Conservation (phyloP, 352 stramenopile species). For the Elongisporangium undulatum region DNA sequence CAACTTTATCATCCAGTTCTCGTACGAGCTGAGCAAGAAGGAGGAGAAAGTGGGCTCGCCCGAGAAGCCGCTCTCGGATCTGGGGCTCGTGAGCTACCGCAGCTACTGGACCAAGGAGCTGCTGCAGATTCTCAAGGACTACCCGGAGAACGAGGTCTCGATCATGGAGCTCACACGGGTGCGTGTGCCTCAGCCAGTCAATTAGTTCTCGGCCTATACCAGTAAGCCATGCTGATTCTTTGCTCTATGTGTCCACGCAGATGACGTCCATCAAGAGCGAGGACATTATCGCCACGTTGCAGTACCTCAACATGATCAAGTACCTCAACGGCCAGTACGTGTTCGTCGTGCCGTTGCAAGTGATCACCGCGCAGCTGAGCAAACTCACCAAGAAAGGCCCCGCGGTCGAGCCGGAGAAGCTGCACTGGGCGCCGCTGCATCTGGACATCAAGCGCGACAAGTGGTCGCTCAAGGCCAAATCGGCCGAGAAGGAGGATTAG, state of each 20-base stretch:
- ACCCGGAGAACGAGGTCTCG: slow-evolving; percentile 78
- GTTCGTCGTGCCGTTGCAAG: slow-evolving; percentile 92
- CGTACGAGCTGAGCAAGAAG: slow-evolving; percentile 98
- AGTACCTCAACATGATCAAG: slow-evolving; percentile 98
- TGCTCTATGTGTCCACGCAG: slow-evolving; percentile 13
- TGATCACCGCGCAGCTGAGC: slow-evolving; percentile 84
- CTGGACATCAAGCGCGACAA: slow-evolving; percentile 86
- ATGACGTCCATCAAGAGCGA: slow-evolving; percentile 94
- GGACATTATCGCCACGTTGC: slow-evolving; percentile 98
- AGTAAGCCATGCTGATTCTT: background rate
- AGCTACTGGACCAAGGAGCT: slow-evolving; percentile 99
- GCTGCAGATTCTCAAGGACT: slow-evolving; percentile 86
- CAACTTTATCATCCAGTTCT: slow-evolving; percentile 99
- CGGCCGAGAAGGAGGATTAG: slow-evolving; percentile 68
- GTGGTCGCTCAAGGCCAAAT: slow-evolving; percentile 79
- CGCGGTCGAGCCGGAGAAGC: slow-evolving; percentile 64
- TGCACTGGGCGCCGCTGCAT: slow-evolving; percentile 80
- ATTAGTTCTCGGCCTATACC: background rate
- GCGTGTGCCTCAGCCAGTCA: slow-evolving; percentile 48
- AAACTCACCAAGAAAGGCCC: slow-evolving; percentile 78
- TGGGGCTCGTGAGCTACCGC: slow-evolving; percentile 98
- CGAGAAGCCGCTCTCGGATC: slow-evolving; percentile 98
- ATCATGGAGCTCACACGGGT: slow-evolving; percentile 95
- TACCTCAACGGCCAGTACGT: slow-evolving; percentile 99
- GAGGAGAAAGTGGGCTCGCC: slow-evolving; percentile 97